These are phyloP conservation scores for Tagetes patula DNA, from an alignment of 129 eudicot species.

Conservation along the genomic window DNA sequence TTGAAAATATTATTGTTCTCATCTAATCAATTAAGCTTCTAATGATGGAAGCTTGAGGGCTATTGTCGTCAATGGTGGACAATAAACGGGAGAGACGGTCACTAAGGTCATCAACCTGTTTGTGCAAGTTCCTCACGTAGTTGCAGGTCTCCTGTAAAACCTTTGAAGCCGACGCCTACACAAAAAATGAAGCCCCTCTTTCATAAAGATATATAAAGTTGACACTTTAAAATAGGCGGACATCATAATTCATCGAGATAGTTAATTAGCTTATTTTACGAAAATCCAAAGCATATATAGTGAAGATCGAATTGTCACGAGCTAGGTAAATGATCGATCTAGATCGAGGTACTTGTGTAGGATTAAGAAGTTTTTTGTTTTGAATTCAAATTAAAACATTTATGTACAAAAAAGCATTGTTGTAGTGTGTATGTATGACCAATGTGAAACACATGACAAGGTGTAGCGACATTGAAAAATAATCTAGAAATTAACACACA, in stretches of 20 bases:
- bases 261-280: too few species aligned
- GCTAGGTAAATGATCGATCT: background rate
- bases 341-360: background rate
- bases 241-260: too few species aligned
- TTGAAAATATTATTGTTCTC: slow-evolving; percentile 4
- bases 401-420: background rate
- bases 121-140: slow-evolving; percentile 70
- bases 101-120: slow-evolving; percentile 77
- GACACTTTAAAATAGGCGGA: too few species aligned
- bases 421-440: slow-evolving; percentile 19
- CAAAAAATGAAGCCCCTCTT: background rate
- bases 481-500: background rate
- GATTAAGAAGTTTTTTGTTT: slow-evolving; percentile 16
- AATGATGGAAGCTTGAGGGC: slow-evolving; percentile 74
- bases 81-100: slow-evolving; percentile 69
- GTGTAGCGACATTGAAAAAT: slow-evolving; percentile 16
- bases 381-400: background rate
- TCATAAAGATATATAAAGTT: too few species aligned
- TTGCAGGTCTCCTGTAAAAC: slow-evolving; percentile 79
- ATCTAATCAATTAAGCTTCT: slow-evolving; percentile 54
- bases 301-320: background rate
- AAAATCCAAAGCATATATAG: too few species aligned
- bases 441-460: slow-evolving; percentile 3
- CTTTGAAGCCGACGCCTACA: slow-evolving; percentile 75
- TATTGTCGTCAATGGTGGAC: slow-evolving; percentile 58